phyloP scores from a whole-genome alignment of 2,329 filamentous ascomycete genomes.

The Paracoccidioides lutzii region DNA sequence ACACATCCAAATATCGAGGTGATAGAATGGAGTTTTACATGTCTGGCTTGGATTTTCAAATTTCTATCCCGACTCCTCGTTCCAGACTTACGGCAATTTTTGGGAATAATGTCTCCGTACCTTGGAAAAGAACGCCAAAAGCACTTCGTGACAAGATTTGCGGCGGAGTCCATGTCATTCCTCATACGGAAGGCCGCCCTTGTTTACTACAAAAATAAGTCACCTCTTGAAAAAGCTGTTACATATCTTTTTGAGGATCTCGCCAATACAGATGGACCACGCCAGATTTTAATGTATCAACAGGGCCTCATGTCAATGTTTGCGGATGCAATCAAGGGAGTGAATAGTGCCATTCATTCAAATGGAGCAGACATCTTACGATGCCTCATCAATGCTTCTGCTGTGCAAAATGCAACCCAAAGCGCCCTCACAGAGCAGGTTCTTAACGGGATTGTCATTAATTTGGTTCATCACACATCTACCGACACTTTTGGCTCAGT shows the following conservation, averaged over 20 bases:
- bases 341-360: constrained; percentile 46
- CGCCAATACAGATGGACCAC: constrained; percentile 21
- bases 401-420: constrained; percentile 18
- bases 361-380: constrained; percentile 42
- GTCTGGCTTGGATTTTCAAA: constrained; percentile 91
- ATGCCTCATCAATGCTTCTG: constrained; percentile 33
- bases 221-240: constrained; percentile 57
- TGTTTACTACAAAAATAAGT: constrained; percentile 57
- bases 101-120: constrained; percentile 68
- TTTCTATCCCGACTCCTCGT: constrained; percentile 82
- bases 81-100: constrained; percentile 71
- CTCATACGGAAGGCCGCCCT: constrained; percentile 78
- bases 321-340: constrained; percentile 60
- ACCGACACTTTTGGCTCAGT: constrained; percentile 60
- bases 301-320: constrained; percentile 88
- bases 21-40: constrained; percentile 96
- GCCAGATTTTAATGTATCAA: constrained; percentile 49
- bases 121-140: constrained; percentile 74
- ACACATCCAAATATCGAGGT: constrained; percentile 69
- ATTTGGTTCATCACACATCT: constrained; percentile 69
- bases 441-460: constrained; percentile 63
- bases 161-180: constrained; percentile 90
- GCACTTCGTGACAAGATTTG: constrained; percentile 77
- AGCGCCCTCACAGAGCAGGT: constrained; percentile 42
- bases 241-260: constrained; percentile 60